Evolutionary conservation across 352 stramenopile species (phyloP).

Genomic region (Globisporangium rhizosaccharum): DNA sequence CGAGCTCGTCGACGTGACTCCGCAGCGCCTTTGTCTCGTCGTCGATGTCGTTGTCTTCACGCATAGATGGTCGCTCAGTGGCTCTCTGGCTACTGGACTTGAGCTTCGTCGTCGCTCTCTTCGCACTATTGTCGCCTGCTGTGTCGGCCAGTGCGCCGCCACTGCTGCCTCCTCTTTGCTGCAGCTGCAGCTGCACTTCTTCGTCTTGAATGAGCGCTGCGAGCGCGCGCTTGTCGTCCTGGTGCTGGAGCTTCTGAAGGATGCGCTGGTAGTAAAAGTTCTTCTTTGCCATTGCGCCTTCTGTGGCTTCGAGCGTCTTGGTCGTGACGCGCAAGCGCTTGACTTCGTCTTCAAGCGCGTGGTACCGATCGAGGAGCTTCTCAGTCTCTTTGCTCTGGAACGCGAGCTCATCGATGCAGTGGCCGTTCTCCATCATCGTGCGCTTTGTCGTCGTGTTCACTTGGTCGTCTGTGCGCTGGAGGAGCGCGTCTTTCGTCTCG

Average conservation of each 20-base stretch:
- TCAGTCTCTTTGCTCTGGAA: slow-evolving; percentile 74
- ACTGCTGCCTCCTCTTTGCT: not conserved
- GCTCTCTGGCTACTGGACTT: not conserved
- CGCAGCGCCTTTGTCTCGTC: slow-evolving; percentile 13
- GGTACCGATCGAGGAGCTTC: slow-evolving; percentile 43
- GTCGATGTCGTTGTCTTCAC: not conserved
- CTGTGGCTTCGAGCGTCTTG: slow-evolving; percentile 45
- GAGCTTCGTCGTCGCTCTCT: slow-evolving; percentile 1
- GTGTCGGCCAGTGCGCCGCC: not conserved
- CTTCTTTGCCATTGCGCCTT: slow-evolving; percentile 53
- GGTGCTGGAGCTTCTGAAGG: slow-evolving; percentile 43
- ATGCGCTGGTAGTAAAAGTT: slow-evolving; percentile 72
- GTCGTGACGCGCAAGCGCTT: slow-evolving; percentile 38
- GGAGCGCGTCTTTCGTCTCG: slow-evolving; percentile 46
- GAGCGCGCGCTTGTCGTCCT: slow-evolving; percentile 8
- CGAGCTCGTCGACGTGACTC: slow-evolving; percentile 16
- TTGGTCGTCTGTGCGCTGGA: slow-evolving; percentile 58
- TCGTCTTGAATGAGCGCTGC: slow-evolving; percentile 8
- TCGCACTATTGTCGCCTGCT: slow-evolving; percentile 2
- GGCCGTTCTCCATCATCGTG: slow-evolving; percentile 78
- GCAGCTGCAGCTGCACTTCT: not conserved
- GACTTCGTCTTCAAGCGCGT: slow-evolving; percentile 40
- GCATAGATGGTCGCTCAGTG: too few relatives aligned
- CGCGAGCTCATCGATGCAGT: slow-evolving; percentile 64
- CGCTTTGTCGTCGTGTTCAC: slow-evolving; percentile 64